Conservation (phyloP, 2,329 filamentous ascomycete genomes). For the Torrubiella hemipterigena region DNA sequence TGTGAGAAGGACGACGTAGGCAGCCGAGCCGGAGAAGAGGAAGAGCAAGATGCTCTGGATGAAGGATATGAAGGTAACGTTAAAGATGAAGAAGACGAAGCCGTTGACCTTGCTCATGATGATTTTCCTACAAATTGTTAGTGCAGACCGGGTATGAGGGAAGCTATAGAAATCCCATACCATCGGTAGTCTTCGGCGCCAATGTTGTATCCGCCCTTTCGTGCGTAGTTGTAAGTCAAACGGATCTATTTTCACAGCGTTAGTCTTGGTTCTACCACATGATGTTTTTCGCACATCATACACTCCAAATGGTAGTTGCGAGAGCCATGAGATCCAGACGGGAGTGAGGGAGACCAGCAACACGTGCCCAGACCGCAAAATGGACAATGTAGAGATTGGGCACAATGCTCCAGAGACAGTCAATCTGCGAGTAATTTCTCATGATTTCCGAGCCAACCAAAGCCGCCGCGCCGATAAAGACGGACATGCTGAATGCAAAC, state of each 20-base stretch:
- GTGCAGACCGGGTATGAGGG: constrained; percentile 4
- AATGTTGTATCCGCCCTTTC: constrained; percentile 79
- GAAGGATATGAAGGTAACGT: constrained; percentile 79
- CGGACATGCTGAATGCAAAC: constrained; percentile 57
- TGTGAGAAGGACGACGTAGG: constrained; percentile 70
- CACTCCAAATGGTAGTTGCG: constrained; percentile 68
- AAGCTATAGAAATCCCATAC: too few relatives aligned
- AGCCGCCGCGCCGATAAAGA: constrained; percentile 61
- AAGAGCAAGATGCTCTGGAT: constrained; percentile 75
- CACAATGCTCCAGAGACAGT: constrained; percentile 82
- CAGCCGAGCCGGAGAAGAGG: constrained; percentile 60
- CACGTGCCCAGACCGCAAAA: constrained; percentile 69
- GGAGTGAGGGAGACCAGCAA: constrained; percentile 57
- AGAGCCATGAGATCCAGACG: constrained; percentile 61
- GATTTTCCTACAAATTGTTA: constrained; percentile 43
- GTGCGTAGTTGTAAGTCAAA: constrained; percentile 93
- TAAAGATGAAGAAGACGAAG: constrained; percentile 68
- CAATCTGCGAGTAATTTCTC: constrained; percentile 93
- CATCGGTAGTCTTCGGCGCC: constrained; percentile 96
- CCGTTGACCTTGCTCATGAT: constrained; percentile 54
- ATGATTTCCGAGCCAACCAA: constrained; percentile 73
- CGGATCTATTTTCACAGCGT: constrained; percentile 40
- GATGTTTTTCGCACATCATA: too few relatives aligned
- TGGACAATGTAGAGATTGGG: constrained; percentile 81
- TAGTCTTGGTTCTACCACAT: too few relatives aligned